Conservation (phyloP, 2,329 filamentous ascomycete genomes). For the Hawksworthiomyces lignivorus region DNA sequence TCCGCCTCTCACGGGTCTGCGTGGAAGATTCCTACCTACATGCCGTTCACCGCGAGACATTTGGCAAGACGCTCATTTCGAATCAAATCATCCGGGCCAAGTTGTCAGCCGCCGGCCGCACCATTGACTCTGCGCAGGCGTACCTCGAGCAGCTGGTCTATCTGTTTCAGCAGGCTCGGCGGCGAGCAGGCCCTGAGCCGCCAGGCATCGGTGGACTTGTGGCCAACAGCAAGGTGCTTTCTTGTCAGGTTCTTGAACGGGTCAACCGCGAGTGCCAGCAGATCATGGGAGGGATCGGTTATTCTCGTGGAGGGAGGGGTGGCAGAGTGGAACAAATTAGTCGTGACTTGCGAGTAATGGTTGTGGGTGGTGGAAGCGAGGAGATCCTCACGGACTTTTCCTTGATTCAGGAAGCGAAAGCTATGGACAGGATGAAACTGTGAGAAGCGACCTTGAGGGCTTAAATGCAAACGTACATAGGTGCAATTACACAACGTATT, state of each 20-base stretch:
- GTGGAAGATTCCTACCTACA: slow-evolving; percentile 96
- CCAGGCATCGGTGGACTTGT: slow-evolving; percentile 88
- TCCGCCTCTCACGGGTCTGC: slow-evolving; percentile 93
- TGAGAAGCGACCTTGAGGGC: too few relatives aligned
- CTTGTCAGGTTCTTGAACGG: too few relatives aligned
- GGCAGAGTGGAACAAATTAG: slow-evolving; percentile 93
- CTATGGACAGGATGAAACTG: slow-evolving; percentile 92
- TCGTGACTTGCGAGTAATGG: slow-evolving; percentile 90
- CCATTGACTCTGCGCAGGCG: slow-evolving; percentile 93
- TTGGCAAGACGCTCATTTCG: slow-evolving; percentile 92
- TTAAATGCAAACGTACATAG: too few relatives aligned
- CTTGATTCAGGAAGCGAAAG: slow-evolving; percentile 85
- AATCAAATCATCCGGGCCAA: slow-evolving; percentile 97
- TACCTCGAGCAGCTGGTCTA: slow-evolving; percentile 95
- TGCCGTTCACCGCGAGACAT: slow-evolving; percentile 92
- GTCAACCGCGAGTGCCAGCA: slow-evolving; percentile 93
- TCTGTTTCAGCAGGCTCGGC: slow-evolving; percentile 94
- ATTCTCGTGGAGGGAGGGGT: slow-evolving; percentile 88
- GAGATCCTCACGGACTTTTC: slow-evolving; percentile 98
- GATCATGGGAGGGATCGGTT: slow-evolving; percentile 92
- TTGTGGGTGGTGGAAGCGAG: slow-evolving; percentile 90
- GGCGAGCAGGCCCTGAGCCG: slow-evolving; percentile 94
- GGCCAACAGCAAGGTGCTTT: slow-evolving; percentile 87
- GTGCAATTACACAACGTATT: too few relatives aligned
- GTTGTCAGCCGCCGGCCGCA: slow-evolving; percentile 94